These are phyloP conservation scores for Cryomyces antarcticus DNA, from an alignment of 495 filamentous ascomycete genomes.

Conservation along the genomic window DNA sequence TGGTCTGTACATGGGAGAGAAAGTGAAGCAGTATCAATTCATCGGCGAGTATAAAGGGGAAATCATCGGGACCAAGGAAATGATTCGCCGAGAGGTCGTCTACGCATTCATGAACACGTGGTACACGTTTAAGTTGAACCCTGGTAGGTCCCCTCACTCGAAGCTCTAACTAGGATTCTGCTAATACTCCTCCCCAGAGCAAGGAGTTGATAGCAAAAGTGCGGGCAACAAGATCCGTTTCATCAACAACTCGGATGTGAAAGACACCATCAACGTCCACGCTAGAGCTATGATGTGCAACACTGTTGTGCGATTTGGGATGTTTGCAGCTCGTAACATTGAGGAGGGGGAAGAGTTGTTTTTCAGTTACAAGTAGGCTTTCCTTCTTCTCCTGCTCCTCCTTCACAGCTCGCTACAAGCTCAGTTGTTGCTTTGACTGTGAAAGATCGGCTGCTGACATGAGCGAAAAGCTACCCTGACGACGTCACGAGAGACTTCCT, in stretches of 20 bases:
- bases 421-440: no score
- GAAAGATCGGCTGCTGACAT: no score
- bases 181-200: slow-evolving; percentile 9
- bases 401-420: no score
- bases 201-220: slow-evolving; percentile 25
- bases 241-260: slow-evolving; percentile 41
- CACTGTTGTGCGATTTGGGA: slow-evolving; percentile 44
- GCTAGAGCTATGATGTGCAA: slow-evolving; percentile 43
- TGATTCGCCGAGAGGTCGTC: slow-evolving; percentile 41
- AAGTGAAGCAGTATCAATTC: slow-evolving; percentile 36
- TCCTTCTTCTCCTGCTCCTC: no score
- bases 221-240: slow-evolving; percentile 38
- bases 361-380: slow-evolving; percentile 39
- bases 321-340: slow-evolving; percentile 38
- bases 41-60: slow-evolving; percentile 59
- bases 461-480: no score
- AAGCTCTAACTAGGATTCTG: no score
- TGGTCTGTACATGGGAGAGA: slow-evolving; percentile 43
- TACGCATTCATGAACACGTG: slow-evolving; percentile 38
- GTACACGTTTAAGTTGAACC: slow-evolving; percentile 46
- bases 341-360: slow-evolving; percentile 46
- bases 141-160: slow-evolving; percentile 14
- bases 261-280: slow-evolving; percentile 26
- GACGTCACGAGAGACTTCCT: no score
- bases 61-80: slow-evolving; percentile 41